Percentiles rank a stretch among this genome's conserved stretches.
phyloP scores from a whole-genome alignment of 2,329 filamentous ascomycete species.

The Ceratocystis smalleyi region DNA sequence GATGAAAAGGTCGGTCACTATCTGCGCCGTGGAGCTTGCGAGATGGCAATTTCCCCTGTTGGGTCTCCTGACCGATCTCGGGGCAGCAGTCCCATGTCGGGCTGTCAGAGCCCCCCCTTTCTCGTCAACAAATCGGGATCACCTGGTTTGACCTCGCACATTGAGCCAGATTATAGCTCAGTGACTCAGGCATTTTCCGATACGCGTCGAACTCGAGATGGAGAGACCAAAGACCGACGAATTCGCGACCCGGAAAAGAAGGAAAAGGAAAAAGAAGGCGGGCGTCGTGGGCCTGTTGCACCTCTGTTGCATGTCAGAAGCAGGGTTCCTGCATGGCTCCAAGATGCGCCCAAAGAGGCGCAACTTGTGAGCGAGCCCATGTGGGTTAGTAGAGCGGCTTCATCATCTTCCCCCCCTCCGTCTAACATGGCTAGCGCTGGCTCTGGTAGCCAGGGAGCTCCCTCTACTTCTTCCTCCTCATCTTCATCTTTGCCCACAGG shows the following conservation, averaged over 20 bases:
- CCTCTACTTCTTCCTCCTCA: neutral
- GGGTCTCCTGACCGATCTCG: slow-evolving; percentile 50
- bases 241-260: neutral
- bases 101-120: slow-evolving; percentile 53
- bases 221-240: neutral
- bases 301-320: neutral
- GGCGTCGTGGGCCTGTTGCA: slow-evolving; percentile 1
- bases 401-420: neutral
- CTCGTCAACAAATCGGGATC: slow-evolving; percentile 42
- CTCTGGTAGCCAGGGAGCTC: neutral
- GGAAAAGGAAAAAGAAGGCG: neutral
- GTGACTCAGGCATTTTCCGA: neutral
- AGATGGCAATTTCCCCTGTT: slow-evolving; percentile 23
- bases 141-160: slow-evolving; percentile 53
- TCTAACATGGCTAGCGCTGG: neutral
- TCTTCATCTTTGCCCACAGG: neutral
- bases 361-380: neutral
- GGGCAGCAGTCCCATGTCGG: slow-evolving; percentile 49
- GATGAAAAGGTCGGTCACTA: slow-evolving; percentile 36
- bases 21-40: slow-evolving; percentile 22
- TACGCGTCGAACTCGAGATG: neutral
- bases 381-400: neutral
- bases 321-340: slow-evolving; percentile 2
- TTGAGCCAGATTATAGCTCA: slow-evolving; percentile 48
- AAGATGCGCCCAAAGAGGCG: slow-evolving; percentile 1